Conservation (phyloP, 257 asterid species). For the Catharanthus roseus region DNA sequence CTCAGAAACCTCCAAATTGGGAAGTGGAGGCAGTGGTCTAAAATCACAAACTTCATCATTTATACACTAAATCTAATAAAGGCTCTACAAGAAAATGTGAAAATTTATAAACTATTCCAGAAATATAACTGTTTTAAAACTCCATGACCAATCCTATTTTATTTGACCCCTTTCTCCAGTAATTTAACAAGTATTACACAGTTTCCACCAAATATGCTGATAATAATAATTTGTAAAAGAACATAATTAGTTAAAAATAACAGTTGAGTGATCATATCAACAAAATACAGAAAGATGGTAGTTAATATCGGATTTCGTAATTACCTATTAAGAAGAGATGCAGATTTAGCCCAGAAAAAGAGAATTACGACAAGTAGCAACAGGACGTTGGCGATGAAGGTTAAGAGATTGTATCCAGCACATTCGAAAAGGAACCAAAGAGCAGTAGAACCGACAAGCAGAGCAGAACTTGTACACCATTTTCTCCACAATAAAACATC, state of each 20-base stretch:
- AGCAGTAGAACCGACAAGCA: constrained; percentile 63
- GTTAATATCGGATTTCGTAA: not conserved
- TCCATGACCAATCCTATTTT: not conserved
- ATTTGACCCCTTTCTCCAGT: too few relatives aligned
- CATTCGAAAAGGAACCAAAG: constrained; percentile 82
- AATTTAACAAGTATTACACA: not conserved
- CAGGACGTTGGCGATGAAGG: constrained; percentile 71
- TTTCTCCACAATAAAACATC: constrained; percentile 79
- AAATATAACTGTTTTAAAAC: not conserved
- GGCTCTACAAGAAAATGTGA: constrained; percentile 1
- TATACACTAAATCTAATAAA: constrained; percentile 4
- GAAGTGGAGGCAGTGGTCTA: constrained; percentile 98
- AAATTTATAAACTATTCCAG: constrained; percentile 2
- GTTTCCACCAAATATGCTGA: not conserved
- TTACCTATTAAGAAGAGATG: constrained; percentile 88
- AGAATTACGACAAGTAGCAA: constrained; percentile 71
- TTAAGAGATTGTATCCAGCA: constrained; percentile 73
- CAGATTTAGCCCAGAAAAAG: constrained; percentile 93
- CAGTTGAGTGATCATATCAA: not conserved
- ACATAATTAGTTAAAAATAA: not conserved
- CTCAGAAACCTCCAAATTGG: constrained; percentile 74
- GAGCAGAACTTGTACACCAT: constrained; percentile 41
- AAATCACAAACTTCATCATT: constrained; percentile 17
- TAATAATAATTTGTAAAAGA: not conserved
- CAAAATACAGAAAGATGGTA: not conserved